Evolutionary conservation across 192 early-diverging fungal genomes (phyloP), one percentile per base, ranked within the genome.

Genomic region (Entomortierella chlamydospora): DNA sequence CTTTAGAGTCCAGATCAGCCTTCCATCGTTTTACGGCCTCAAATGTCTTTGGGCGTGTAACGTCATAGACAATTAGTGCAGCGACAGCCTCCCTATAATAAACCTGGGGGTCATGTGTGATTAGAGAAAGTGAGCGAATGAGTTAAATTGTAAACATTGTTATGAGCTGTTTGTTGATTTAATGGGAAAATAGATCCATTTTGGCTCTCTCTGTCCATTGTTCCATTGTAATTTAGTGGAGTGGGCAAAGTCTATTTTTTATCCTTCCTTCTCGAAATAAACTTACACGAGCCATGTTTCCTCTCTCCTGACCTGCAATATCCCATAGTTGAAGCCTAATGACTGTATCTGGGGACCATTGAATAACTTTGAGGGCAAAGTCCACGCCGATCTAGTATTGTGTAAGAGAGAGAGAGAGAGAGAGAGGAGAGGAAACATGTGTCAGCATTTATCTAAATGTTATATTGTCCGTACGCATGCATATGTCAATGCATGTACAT

Each of bases 321-420:
- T 90, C 88, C 88, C 88, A 90, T 25, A 90, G 72, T 54, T 90
- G 88, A 41, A 90, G 69, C 67, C 87, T 73, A 39, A 90, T 81
- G 28, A 87, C 83, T 1, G 82, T 84, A 37, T 87, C 84, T 12
- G 84, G 82, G 49, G 83, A 84, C 84, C 84, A 88, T 47, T 87
- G 83, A 43, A 90, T 83, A 18, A 84, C 82, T 60, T 90, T 90
- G 26, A 88, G 70, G 3, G 88, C 88, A 73, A 90, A 90, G 56
- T 90, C 88, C 28, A 90, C 88, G 39, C 88, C 88, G 76, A 90
- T 90, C 88, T 89, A n/a, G n/a, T n/a, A n/a, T n/a, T n/a, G n/a
- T n/a, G n/a, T n/a, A n/a, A n/a, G n/a, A n/a, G n/a, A n/a, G n/a
- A n/a, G n/a, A n/a, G n/a, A n/a, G n/a, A n/a, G n/a, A n/a, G n/a